Percentiles rank a stretch among this genome's conserved stretches.
Conservation (phyloP, 2,329 filamentous ascomycete genomes). For the Trichoderma sp. region DNA sequence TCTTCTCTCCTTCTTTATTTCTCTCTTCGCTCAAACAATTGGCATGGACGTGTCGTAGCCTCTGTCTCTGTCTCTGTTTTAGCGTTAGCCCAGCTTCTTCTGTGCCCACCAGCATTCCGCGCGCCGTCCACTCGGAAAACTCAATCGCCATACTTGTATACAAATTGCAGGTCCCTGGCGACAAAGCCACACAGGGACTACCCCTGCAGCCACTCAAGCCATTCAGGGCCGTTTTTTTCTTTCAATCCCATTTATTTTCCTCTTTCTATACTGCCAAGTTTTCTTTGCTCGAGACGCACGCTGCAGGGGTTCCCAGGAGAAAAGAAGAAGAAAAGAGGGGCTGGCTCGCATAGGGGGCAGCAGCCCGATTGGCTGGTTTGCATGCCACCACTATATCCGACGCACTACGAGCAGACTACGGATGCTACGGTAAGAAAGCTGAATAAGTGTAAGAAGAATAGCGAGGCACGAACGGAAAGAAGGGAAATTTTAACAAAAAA, state of each 20-base stretch:
- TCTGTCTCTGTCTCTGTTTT: neutral
- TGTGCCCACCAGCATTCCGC: neutral
- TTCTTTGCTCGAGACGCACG: conserved; percentile 8
- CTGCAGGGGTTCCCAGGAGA: conserved; percentile 17
- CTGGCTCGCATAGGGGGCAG: conserved; percentile 10
- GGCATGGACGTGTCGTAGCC: neutral
- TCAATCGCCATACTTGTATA: neutral
- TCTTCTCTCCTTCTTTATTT: neutral
- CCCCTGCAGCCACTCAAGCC: conserved; percentile 17
- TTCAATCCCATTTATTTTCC: neutral
- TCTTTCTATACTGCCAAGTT: neutral
- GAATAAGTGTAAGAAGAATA: neutral
- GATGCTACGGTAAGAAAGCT: neutral
- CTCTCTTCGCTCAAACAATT: neutral
- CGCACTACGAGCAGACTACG: neutral
- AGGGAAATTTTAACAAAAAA: neutral
- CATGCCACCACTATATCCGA: neutral
- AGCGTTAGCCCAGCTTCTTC: neutral
- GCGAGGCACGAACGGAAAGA: no score
- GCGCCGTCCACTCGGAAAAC: neutral
- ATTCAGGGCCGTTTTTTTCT: neutral
- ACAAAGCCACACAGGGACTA: neutral
- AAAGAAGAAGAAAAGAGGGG: neutral
- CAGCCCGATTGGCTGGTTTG: conserved; percentile 13
- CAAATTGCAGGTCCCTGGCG: neutral